Evolutionary conservation across 208 protist genomes (phyloP).

Genomic region (Balamuthia mandrillaris): DNA sequence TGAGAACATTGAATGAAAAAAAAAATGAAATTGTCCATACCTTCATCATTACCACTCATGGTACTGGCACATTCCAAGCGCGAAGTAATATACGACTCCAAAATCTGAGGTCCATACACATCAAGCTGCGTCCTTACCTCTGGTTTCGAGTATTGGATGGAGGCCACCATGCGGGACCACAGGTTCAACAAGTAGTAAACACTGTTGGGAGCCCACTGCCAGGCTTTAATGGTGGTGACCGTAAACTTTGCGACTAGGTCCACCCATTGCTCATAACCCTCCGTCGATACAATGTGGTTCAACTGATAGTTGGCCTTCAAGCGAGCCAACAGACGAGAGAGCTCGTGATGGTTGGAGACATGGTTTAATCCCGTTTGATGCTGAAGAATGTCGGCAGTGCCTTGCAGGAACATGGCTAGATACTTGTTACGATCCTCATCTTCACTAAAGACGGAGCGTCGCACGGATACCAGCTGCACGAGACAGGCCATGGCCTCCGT

Average conservation of each 20-base stretch:
- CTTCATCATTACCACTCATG: background rate
- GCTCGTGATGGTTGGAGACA: constrained; percentile 72
- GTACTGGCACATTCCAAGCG: constrained; percentile 31
- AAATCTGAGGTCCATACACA: constrained; percentile 50
- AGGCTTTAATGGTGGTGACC: constrained; percentile 40
- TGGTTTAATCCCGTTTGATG: constrained; percentile 52
- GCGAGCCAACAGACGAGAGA: constrained; percentile 68
- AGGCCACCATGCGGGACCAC: constrained; percentile 65
- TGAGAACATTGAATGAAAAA: background rate
- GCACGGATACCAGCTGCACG: constrained; percentile 68
- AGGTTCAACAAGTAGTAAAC: constrained; percentile 65
- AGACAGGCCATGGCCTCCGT: constrained; percentile 64
- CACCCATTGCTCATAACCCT: constrained; percentile 68
- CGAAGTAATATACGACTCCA: constrained; percentile 52
- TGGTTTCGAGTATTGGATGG: constrained; percentile 59
- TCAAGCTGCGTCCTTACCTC: constrained; percentile 50
- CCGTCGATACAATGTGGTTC: constrained; percentile 51
- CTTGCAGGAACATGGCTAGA: constrained; percentile 54
- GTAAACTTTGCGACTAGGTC: constrained; percentile 64
- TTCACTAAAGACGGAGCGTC: constrained; percentile 65
- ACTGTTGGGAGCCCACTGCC: constrained; percentile 41
- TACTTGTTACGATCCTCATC: constrained; percentile 67
- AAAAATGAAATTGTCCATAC: background rate
- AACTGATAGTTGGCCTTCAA: constrained; percentile 77
- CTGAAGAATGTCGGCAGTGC: constrained; percentile 56